Evolutionary conservation across 1,284 basidiomycete species (phyloP).

Genomic region (Cystobasidium pallidum): DNA sequence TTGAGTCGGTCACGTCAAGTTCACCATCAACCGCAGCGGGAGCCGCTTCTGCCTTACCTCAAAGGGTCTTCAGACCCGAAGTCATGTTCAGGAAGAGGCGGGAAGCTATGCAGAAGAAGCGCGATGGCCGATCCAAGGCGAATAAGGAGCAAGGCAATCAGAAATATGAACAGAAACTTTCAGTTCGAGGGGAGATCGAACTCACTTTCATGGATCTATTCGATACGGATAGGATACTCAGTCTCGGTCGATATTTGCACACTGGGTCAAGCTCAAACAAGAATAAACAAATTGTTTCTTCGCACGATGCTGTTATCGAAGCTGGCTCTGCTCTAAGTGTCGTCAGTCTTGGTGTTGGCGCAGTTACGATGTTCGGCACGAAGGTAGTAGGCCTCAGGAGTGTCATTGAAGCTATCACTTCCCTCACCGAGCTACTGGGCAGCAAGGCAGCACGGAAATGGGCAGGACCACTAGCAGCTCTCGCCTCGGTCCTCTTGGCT

Average conservation of each 20-base stretch:
- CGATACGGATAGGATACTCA: slow-evolving; percentile 79
- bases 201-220: slow-evolving; percentile 72
- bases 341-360: slow-evolving; percentile 77
- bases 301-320: slow-evolving; percentile 61
- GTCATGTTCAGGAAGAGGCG: slow-evolving; percentile 81
- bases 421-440: slow-evolving; percentile 75
- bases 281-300: slow-evolving; percentile 44
- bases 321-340: slow-evolving; percentile 69
- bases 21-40: slow-evolving; percentile 8
- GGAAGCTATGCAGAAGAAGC: slow-evolving; percentile 60
- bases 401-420: slow-evolving; percentile 74
- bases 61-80: slow-evolving; percentile 87
- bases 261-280: slow-evolving; percentile 45
- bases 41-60: slow-evolving; percentile 56
- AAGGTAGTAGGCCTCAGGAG: slow-evolving; percentile 76
- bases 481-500: slow-evolving; percentile 71
- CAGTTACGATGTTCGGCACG: slow-evolving; percentile 82
- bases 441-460: slow-evolving; percentile 83
- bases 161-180: slow-evolving; percentile 19
- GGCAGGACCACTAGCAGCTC: slow-evolving; percentile 82
- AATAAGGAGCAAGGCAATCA: not conserved
- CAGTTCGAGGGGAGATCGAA: slow-evolving; percentile 45
- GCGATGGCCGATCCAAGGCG: slow-evolving; percentile 45
- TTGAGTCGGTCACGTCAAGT: not conserved
- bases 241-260: slow-evolving; percentile 50